Evolutionary conservation across 1,284 basidiomycete species (phyloP).

Genomic region (Trichosporon asahii): DNA sequence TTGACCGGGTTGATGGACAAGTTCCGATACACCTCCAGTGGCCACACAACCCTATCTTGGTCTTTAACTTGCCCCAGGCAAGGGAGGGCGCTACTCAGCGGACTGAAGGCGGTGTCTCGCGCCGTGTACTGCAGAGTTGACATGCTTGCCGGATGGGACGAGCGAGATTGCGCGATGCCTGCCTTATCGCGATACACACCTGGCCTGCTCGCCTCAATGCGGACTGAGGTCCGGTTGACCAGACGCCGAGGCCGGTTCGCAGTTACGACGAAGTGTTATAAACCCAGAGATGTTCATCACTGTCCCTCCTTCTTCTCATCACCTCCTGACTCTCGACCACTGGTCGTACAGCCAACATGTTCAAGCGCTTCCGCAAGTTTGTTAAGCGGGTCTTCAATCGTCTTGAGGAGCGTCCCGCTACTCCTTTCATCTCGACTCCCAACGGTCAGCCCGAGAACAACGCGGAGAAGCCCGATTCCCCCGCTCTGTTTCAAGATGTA

Average conservation of each 20-base stretch:
- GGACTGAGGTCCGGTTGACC: neutral
- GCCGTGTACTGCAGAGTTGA: neutral
- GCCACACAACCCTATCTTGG: neutral
- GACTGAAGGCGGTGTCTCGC: neutral
- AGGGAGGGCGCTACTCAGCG: neutral
- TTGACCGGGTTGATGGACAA: neutral
- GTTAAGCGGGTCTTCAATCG: neutral
- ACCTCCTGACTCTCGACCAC: neutral
- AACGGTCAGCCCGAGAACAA: neutral
- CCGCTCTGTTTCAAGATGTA: neutral
- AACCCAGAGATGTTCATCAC: neutral
- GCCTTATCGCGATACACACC: neutral
- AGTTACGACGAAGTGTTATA: neutral
- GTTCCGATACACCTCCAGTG: neutral
- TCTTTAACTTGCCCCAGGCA: neutral
- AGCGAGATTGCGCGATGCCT: neutral
- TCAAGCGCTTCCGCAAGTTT: neutral
- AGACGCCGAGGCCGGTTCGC: neutral
- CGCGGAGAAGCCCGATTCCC: neutral
- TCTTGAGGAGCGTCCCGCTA: neutral
- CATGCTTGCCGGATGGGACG: neutral
- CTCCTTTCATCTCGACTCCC: neutral
- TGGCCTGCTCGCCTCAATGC: neutral
- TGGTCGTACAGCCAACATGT: neutral
- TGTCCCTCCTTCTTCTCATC: neutral